Conservation (phyloP, 2,329 filamentous ascomycete species). For the Mollisiaceae sp. region DNA sequence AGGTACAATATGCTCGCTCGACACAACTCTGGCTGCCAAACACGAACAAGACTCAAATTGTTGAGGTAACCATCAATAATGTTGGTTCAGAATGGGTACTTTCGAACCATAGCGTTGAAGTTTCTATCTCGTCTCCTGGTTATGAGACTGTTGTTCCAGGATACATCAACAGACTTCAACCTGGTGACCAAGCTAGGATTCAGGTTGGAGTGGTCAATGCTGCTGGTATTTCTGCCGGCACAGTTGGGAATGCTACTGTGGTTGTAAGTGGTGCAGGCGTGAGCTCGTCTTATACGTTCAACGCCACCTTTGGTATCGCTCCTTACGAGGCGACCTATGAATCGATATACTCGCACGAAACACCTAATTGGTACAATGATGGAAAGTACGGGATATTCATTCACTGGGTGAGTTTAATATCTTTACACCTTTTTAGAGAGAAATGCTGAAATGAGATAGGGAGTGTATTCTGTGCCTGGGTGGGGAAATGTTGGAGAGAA, state of each 20-base stretch:
- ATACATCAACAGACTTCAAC: slow-evolving; percentile 47
- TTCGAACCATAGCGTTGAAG: slow-evolving; percentile 31
- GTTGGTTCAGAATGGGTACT: slow-evolving; percentile 37
- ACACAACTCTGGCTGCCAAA: background rate
- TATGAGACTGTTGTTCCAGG: slow-evolving; percentile 51
- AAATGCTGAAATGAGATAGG: slow-evolving; percentile 33
- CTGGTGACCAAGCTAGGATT: slow-evolving; percentile 47
- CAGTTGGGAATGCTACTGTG: slow-evolving; percentile 22
- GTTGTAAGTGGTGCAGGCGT: slow-evolving; percentile 1
- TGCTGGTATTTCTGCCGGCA: slow-evolving; percentile 37
- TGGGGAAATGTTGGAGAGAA: slow-evolving; percentile 49
- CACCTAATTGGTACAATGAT: slow-evolving; percentile 58
- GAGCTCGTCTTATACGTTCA: background rate
- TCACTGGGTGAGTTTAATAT: slow-evolving; percentile 48
- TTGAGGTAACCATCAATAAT: slow-evolving; percentile 48
- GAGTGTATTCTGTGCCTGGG: slow-evolving; percentile 58
- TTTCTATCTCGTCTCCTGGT: slow-evolving; percentile 42
- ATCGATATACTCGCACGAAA: slow-evolving; percentile 47
- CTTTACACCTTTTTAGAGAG: background rate
- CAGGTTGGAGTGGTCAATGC: slow-evolving; percentile 41
- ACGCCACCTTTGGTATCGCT: slow-evolving; percentile 36
- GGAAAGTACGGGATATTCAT: slow-evolving; percentile 61
- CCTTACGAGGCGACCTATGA: slow-evolving; percentile 44
- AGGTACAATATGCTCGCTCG: background rate
- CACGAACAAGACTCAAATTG: slow-evolving; percentile 41